Percentiles rank a stretch among this genome's conserved stretches.
phyloP scores from a whole-genome alignment of 2,329 filamentous ascomycete genomes.

The Nakataea oryzae region DNA sequence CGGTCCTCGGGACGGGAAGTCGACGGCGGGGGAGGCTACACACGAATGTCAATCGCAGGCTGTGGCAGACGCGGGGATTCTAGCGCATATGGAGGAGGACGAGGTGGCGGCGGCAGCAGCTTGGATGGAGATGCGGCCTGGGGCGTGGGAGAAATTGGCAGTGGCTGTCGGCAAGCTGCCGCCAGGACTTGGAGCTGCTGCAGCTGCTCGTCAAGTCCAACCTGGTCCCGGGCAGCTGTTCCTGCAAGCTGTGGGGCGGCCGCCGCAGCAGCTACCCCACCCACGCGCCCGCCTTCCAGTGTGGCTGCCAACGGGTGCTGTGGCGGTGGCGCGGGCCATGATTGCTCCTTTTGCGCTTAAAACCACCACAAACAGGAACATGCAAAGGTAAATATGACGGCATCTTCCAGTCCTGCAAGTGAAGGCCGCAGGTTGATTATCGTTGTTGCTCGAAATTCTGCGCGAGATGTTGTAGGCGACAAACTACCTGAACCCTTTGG shows the following conservation, averaged over 20 bases:
- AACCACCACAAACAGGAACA: too few species aligned
- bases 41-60: background rate
- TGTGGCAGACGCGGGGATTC: background rate
- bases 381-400: too few species aligned
- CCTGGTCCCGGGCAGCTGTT: background rate
- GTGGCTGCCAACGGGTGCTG: background rate
- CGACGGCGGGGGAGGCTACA: background rate
- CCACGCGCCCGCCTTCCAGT: background rate
- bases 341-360: background rate
- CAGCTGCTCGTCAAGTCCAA: background rate
- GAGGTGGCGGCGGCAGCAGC: background rate
- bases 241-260: background rate
- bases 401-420: too few species aligned
- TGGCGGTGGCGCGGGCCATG: slow-evolving; percentile 2
- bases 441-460: too few species aligned
- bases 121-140: background rate
- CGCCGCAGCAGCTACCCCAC: background rate
- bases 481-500: too few species aligned
- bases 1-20: background rate
- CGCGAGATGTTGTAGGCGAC: too few species aligned
- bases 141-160: slow-evolving; percentile 1
- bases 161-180: slow-evolving; percentile 2
- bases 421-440: too few species aligned
- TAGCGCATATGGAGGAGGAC: background rate
- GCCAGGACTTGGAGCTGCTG: background rate